phyloP scores from a whole-genome alignment of 2,329 filamentous ascomycete genomes.

The Fusarium bactridioides region DNA sequence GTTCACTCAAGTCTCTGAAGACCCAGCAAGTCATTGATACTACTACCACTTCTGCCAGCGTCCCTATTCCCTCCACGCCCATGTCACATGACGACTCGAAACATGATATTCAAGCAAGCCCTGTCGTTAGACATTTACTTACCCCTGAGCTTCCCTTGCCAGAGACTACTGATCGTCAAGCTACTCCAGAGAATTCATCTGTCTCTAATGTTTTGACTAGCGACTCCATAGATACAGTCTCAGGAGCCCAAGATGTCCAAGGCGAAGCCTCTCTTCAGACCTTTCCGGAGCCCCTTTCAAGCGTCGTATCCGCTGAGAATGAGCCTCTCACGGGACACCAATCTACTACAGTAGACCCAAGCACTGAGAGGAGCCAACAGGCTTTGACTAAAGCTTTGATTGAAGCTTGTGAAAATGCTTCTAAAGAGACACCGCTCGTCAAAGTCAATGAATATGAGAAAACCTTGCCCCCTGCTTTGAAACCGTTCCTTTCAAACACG shows the following conservation, averaged over 20 bases:
- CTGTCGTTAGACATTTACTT: neutral
- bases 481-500: neutral
- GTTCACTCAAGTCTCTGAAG: neutral
- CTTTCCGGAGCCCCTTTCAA: neutral
- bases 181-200: neutral
- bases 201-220: neutral
- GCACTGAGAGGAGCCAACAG: neutral
- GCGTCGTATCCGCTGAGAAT: neutral
- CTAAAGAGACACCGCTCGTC: neutral
- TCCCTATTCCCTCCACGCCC: neutral
- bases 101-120: neutral
- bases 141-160: neutral
- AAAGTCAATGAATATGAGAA: neutral
- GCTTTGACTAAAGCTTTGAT: neutral
- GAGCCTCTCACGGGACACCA: neutral
- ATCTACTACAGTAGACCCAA: neutral
- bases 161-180: neutral
- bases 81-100: neutral
- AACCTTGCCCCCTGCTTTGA: neutral
- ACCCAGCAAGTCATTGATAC: neutral
- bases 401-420: neutral
- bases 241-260: neutral
- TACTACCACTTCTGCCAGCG: neutral
- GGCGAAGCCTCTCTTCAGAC: neutral
- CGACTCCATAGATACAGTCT: neutral